These are phyloP conservation scores for Capsella bursapastoris DNA, from an alignment of 345 rosid species.

Conservation along the genomic window DNA sequence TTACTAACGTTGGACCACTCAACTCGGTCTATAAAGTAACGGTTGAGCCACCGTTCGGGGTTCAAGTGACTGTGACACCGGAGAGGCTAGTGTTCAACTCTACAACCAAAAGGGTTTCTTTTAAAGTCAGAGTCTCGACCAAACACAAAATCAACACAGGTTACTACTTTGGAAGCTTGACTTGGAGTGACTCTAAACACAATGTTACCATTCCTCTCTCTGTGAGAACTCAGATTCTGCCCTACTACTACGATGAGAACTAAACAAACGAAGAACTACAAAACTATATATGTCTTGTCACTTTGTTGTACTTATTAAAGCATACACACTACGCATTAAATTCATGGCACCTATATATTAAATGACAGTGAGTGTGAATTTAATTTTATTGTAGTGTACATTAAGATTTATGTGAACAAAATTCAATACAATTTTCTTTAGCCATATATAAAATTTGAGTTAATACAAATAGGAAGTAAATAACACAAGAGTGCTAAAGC, in stretches of 20 bases:
- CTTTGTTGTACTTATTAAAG: too few species aligned
- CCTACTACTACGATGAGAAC: conserved; percentile 14
- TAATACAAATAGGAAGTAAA: too few species aligned
- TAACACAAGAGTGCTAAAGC: too few species aligned
- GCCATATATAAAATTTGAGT: too few species aligned
- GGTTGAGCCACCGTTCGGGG: conserved; percentile 41
- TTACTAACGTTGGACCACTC: conserved; percentile 52
- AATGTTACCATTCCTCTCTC: conserved; percentile 47
- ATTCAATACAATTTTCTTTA: too few species aligned
- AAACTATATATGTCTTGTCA: too few species aligned
- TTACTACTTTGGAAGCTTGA: conserved; percentile 51
- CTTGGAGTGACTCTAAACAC: conserved; percentile 44
- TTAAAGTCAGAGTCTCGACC: conserved; percentile 30
- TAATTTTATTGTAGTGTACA: too few species aligned
- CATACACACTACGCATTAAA: too few species aligned
- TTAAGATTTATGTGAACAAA: too few species aligned
- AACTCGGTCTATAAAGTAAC: conserved; percentile 33
- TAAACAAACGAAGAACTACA: too few species aligned
- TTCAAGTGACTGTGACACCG: conserved; percentile 33
- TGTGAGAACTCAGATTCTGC: conserved; percentile 40
- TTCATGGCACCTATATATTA: too few species aligned
- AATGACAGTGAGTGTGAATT: too few species aligned
- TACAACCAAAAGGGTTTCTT: conserved; percentile 29
- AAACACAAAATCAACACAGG: conserved; percentile 44
- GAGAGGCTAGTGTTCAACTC: conserved; percentile 34